Conservation (phyloP, 2,329 filamentous ascomycete genomes). For the Coniochaeta prunicola region DNA sequence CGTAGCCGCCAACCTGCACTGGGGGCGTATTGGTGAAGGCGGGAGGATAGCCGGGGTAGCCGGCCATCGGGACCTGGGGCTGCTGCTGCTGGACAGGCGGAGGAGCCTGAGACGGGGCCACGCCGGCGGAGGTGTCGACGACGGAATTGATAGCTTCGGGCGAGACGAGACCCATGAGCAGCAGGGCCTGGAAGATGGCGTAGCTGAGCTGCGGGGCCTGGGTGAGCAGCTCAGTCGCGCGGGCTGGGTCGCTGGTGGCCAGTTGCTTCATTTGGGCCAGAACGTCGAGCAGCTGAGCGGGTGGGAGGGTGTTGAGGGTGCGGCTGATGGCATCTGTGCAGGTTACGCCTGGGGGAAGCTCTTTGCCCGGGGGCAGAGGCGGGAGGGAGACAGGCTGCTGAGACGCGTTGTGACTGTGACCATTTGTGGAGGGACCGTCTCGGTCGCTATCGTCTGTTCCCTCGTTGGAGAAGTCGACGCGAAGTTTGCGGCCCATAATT, state of each 20-base stretch:
- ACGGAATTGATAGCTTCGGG: constrained; percentile 75
- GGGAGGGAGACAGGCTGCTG: constrained; percentile 43
- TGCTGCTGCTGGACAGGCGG: constrained; percentile 16
- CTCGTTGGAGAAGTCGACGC: constrained; percentile 95
- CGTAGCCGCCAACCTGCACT: constrained; percentile 32
- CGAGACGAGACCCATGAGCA: constrained; percentile 89
- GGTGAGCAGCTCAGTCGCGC: constrained; percentile 77
- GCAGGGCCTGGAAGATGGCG: constrained; percentile 87
- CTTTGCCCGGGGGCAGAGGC: constrained; percentile 75
- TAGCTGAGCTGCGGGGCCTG: constrained; percentile 91
- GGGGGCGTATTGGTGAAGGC: constrained; percentile 40
- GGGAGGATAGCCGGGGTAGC: constrained; percentile 24
- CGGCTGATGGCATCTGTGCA: constrained; percentile 88
- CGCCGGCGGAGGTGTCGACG: constrained; percentile 49
- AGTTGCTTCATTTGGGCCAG: constrained; percentile 90
- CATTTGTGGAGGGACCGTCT: constrained; percentile 8
- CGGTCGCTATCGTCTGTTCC: constrained; percentile 58
- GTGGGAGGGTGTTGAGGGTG: constrained; percentile 79
- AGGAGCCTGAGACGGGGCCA: constrained; percentile 31
- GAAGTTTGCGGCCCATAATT: constrained; percentile 87
- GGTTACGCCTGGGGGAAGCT: constrained; percentile 74
- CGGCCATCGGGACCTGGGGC: constrained; percentile 19
- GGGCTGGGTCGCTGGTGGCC: constrained; percentile 71
- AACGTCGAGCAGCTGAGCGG: constrained; percentile 85
- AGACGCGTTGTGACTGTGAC: neutral